Evolutionary conservation across 2,329 filamentous ascomycete genomes (phyloP).

Genomic region (Parascedosporium putredinis): DNA sequence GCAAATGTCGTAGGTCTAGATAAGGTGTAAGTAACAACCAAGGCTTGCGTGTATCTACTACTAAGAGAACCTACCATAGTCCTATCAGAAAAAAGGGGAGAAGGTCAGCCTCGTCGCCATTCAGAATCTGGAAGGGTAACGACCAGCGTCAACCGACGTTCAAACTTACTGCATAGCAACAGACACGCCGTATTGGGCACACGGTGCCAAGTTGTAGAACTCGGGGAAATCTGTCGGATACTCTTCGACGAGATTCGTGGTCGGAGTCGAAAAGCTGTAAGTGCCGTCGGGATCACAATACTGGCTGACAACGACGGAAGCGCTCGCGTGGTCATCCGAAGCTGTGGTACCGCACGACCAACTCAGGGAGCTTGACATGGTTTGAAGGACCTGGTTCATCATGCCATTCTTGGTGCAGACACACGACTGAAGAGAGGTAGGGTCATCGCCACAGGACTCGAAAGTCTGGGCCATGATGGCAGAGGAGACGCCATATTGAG

Average conservation of each 20-base stretch:
- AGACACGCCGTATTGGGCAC: conserved; percentile 27
- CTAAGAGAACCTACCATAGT: not conserved
- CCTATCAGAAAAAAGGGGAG: too few species aligned
- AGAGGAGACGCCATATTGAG: conserved; percentile 31
- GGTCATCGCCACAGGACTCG: conserved; percentile 30
- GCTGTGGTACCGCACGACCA: conserved; percentile 35
- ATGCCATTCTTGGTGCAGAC: conserved; percentile 39
- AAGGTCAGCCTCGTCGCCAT: not conserved
- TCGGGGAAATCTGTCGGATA: conserved; percentile 41
- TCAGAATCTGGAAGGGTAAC: too few species aligned
- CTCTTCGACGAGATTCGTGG: conserved; percentile 31
- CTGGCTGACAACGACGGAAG: conserved; percentile 29
- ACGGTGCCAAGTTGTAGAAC: conserved; percentile 30
- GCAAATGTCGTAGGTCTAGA: conserved; percentile 23
- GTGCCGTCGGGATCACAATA: conserved; percentile 36
- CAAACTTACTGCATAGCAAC: conserved; percentile 22
- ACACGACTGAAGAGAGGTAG: conserved; percentile 37
- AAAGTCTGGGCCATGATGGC: conserved; percentile 32
- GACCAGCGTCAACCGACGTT: too few species aligned
- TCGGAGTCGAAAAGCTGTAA: conserved; percentile 31
- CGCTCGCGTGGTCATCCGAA: conserved; percentile 37
- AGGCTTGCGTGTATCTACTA: not conserved
- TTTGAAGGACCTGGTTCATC: conserved; percentile 24
- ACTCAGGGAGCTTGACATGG: conserved; percentile 28
- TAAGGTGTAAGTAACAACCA: not conserved